Conservation (phyloP, 2,329 filamentous ascomycete species). For the Talaromyces sp. region DNA sequence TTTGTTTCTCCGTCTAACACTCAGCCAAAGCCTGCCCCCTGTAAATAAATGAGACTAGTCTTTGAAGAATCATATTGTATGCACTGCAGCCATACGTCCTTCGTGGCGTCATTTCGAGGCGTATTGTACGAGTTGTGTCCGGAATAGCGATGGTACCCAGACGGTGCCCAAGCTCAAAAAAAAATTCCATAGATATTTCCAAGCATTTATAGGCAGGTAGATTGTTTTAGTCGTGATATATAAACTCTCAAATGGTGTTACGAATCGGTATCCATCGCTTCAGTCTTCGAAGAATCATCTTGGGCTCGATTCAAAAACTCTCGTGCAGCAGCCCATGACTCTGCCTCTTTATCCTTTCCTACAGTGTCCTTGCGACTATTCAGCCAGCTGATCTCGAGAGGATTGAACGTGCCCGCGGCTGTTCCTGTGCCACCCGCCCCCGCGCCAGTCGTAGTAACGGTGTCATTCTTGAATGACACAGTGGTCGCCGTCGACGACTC, state of each 20-base stretch:
- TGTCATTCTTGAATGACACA: constrained; percentile 21
- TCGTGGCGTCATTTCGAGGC: not conserved
- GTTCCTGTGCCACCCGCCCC: constrained; percentile 23
- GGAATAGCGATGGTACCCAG: not conserved
- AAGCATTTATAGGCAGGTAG: not conserved
- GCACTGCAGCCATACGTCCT: not conserved
- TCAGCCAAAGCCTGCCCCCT: not conserved
- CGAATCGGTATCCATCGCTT: constrained; percentile 35
- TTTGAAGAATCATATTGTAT: not conserved
- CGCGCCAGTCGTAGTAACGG: not conserved
- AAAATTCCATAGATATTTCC: not conserved
- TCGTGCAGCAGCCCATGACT: constrained; percentile 67
- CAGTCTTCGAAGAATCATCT: constrained; percentile 18
- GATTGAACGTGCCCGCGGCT: constrained; percentile 46
- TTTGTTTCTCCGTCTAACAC: not conserved
- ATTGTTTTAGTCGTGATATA: not conserved
- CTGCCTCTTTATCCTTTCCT: constrained; percentile 76
- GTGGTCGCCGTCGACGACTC: constrained; percentile 33
- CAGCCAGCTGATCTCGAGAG: constrained; percentile 80
- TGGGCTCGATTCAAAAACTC: constrained; percentile 48
- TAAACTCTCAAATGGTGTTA: not conserved
- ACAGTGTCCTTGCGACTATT: constrained; percentile 82
- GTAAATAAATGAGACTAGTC: not conserved
- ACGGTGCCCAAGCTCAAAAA: not conserved
- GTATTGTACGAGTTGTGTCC: not conserved